Conservation (phyloP, 306 rosid species). For the Dalbergia cochinchinensis region DNA sequence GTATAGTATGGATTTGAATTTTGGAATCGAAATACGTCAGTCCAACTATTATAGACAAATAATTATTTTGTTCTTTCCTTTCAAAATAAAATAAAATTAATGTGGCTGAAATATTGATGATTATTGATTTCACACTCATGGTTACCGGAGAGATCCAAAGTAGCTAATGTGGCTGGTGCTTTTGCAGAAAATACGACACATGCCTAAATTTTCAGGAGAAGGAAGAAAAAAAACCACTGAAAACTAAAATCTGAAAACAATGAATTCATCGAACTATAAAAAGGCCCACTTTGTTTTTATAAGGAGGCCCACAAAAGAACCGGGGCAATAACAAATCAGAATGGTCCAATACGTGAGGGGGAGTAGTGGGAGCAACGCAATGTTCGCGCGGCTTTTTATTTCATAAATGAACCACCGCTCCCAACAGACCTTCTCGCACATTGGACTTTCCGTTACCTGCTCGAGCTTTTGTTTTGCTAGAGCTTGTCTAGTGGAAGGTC, state of each 20-base stretch:
- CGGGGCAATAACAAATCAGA: background rate
- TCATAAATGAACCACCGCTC: background rate
- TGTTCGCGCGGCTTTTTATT: background rate
- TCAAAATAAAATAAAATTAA: background rate
- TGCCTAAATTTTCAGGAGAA: too few species aligned
- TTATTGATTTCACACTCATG: background rate
- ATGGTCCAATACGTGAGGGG: background rate
- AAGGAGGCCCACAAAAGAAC: background rate
- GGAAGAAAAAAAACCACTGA: too few species aligned
- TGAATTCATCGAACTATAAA: background rate
- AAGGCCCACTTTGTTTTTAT: background rate
- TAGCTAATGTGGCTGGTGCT: background rate
- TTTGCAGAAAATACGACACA: too few species aligned
- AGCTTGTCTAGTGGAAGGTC: too few species aligned
- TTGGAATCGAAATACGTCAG: background rate
- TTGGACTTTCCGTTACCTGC: too few species aligned
- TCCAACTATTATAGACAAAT: background rate
- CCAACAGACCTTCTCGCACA: too few species aligned
- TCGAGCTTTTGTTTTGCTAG: too few species aligned
- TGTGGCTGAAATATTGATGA: background rate
- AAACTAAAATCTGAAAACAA: background rate
- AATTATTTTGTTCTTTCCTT: background rate
- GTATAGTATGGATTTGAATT: conserved; percentile 30
- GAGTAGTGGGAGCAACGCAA: background rate
- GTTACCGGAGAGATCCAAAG: background rate